A percentile compares a stretch with the other conserved stretches of the same genome.
phyloP scores from a whole-genome alignment of 1,284 basidiomycete genomes.

The Hymenochaete sp. region DNA sequence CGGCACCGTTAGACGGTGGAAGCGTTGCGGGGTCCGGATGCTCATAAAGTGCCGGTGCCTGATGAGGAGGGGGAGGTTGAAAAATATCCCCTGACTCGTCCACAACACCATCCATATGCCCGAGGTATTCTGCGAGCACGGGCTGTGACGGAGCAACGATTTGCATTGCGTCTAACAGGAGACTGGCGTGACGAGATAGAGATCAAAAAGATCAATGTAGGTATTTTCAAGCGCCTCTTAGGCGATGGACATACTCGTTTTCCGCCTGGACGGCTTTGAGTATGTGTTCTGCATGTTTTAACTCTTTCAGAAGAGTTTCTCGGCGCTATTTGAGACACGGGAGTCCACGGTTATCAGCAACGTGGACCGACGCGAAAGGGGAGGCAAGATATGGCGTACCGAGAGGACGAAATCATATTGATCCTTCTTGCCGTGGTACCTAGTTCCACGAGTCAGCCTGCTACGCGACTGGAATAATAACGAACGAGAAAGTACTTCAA shows the following conservation, averaged over 20 bases:
- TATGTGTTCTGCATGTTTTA: conserved; percentile 9
- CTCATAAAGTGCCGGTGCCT: neutral
- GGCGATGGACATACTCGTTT: conserved; percentile 15
- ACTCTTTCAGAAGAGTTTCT: conserved; percentile 11
- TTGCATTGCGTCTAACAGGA: conserved; percentile 16
- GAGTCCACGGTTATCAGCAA: no score
- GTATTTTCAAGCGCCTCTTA: neutral
- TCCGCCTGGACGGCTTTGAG: conserved; percentile 16
- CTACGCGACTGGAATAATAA: no score
- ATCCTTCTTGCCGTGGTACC: no score
- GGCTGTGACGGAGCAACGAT: conserved; percentile 11
- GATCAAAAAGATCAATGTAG: neutral
- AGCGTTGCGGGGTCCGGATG: no score
- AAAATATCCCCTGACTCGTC: neutral
- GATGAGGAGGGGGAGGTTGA: neutral
- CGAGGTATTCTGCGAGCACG: conserved; percentile 8
- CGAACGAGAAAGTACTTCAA: no score
- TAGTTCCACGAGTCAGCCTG: no score
- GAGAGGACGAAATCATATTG: no score
- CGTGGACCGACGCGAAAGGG: no score
- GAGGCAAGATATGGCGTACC: no score
- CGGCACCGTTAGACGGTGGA: no score
- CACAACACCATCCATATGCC: neutral
- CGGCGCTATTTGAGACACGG: conserved; percentile 11
- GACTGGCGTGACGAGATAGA: neutral